Base-by-base conservation (phyloP, 2,329 filamentous ascomycete species). In the Colletotrichum sansevieriae region DNA sequence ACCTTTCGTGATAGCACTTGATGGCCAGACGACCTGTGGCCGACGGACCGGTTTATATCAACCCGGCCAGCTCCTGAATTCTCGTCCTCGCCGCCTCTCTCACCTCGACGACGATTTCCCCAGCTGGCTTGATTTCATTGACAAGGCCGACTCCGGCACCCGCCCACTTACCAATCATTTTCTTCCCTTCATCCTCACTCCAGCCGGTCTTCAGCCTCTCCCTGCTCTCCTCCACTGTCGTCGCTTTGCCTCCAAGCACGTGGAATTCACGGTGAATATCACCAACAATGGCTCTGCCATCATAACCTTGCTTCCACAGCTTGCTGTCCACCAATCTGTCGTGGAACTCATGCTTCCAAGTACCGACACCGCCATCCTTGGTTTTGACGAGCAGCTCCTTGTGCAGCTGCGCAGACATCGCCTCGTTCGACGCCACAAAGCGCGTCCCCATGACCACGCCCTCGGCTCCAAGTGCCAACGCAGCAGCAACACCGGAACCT, bases 401-500 rank as follows among this genome's bases (percentile, higher is more conserved):
- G 41, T 78, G 76, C 52, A 74, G 75, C 3, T 81, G 78, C 2
- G 82, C 77, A 1, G 81, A 80, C n/a, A 72, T 72, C 12, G 83
- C 83, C 72, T 86, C 84, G 3, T 75, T 59, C 12, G 83, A 76
- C 13, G 82, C 77, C 49, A 83, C 76, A 65, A 86, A 86, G 82
- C 82, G 43, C 56, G 82, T 84, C 22, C 81, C 83, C 82, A 84
- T 79, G 3, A 81, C 81, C 6, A 77, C 77, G 13, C 77, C 82
- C 35, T 83, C 80, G 0, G 83, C 83, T 3, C 82, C 83, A 10
- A 91, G 77, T 1, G 83, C 79, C 68, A 90, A 70, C 2, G 85
- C 84, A 2, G 88, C 88, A 2, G 86, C 85, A 1, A 85, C 85
- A 0, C 86, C 85, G 43, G 86, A 80, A 1, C 83, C 84, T 65